Percentiles rank a stretch among this genome's conserved stretches.
Conservation (phyloP, 2,329 filamentous ascomycete species). For the Paecilomyces dactylethromorphus region DNA sequence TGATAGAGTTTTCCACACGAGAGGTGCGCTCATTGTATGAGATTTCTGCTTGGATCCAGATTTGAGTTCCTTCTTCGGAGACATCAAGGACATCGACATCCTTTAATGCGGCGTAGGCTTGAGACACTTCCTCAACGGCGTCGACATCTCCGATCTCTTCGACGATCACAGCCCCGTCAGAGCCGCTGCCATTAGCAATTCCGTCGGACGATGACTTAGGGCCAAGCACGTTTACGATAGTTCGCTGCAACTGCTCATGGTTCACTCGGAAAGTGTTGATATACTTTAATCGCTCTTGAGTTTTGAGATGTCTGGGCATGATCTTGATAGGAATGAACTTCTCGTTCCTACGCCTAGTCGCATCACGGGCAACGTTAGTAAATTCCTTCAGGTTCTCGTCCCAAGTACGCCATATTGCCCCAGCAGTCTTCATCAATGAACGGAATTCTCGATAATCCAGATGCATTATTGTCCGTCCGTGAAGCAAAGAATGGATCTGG, state of each 20-base stretch:
- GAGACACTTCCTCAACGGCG: conserved; percentile 89
- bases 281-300: conserved; percentile 86
- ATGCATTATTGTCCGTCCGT: conserved; percentile 82
- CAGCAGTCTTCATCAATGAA: conserved; percentile 73
- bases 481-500: conserved; percentile 76
- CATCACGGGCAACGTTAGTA: conserved; percentile 92
- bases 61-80: conserved; percentile 77
- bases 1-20: conserved; percentile 97
- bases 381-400: conserved; percentile 97
- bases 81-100: conserved; percentile 95
- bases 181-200: conserved; percentile 31
- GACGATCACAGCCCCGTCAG: conserved; percentile 63
- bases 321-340: conserved; percentile 99
- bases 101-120: conserved; percentile 88
- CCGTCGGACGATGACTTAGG: conserved; percentile 59
- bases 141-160: conserved; percentile 97
- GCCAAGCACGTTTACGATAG: conserved; percentile 93
- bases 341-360: conserved; percentile 86
- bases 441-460: conserved; percentile 88
- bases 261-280: conserved; percentile 93
- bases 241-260: conserved; percentile 93
- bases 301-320: conserved; percentile 74
- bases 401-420: conserved; percentile 85
- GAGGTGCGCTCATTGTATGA: conserved; percentile 97
- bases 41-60: conserved; percentile 90